A percentile compares a stretch with the other conserved stretches of the same genome.
Evolutionary conservation across 495 filamentous ascomycete genomes (phyloP).

Genomic region (Penicillium maclennaniae): DNA sequence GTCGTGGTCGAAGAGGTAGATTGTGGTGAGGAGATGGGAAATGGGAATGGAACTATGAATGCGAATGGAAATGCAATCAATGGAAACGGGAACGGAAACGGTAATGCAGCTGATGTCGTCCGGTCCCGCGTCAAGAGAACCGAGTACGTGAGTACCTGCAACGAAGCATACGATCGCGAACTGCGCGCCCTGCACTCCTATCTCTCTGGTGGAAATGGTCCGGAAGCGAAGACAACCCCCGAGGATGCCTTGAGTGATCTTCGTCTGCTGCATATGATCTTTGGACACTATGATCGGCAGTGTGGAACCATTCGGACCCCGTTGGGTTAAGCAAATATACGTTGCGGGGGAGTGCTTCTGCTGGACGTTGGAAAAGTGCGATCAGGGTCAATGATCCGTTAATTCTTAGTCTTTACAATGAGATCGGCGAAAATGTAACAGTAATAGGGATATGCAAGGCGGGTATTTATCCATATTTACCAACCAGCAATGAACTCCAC

Average conservation of each 20-base stretch:
- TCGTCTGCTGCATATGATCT: slow-evolving; percentile 33
- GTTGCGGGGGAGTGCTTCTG: not conserved
- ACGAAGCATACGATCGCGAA: slow-evolving; percentile 52
- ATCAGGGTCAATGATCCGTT: not conserved
- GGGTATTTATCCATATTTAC: not conserved
- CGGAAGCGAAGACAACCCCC: slow-evolving; percentile 45
- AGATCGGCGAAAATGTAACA: slow-evolving; percentile 9
- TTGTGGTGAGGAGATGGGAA: not conserved
- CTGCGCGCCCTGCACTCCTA: slow-evolving; percentile 47
- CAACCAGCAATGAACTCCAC: not conserved
- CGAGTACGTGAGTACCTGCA: slow-evolving; percentile 40
- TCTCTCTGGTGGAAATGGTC: slow-evolving; percentile 29
- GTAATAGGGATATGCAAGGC: not conserved
- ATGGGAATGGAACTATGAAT: not conserved
- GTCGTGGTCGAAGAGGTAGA: slow-evolving; percentile 48
- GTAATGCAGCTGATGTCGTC: not conserved
- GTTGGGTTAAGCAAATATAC: slow-evolving; percentile 22
- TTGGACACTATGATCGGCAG: slow-evolving; percentile 41
- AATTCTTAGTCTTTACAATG: not conserved
- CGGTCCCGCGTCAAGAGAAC: slow-evolving; percentile 22
- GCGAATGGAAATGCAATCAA: not conserved
- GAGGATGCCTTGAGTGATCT: slow-evolving; percentile 49
- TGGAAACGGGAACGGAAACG: not conserved
- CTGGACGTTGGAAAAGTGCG: not conserved
- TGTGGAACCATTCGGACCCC: slow-evolving; percentile 43